Base-by-base conservation (phyloP, 495 filamentous ascomycete species). In the Penicillium mononematosum region DNA sequence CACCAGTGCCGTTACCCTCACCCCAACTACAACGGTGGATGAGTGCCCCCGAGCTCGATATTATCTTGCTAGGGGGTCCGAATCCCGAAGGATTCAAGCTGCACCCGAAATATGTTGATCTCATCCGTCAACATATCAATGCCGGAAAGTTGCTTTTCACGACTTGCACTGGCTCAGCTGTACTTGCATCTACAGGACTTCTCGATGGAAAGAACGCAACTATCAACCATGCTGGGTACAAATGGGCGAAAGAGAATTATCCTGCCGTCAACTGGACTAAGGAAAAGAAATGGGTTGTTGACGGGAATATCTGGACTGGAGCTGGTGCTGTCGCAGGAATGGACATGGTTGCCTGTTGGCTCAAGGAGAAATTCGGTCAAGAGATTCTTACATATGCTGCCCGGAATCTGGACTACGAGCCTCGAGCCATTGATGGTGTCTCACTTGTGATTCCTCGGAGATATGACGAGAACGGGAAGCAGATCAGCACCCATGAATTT, bases 281-380 rank as follows among this genome's bases (percentile, higher is more conserved):
- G 55, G 59, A 65, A 43, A 63, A 64, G 45, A 69, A 73, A 63
- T 74, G 70, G 70, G 59, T 72, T 58, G 43, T 66, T 1, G 71
- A 73, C 34, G 68, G 68, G 3, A 70, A 71, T 39, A 52, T 74
- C 24, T 74, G 71, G 71, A 74, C 71, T 14, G 70, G 65, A 12
- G 58, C 56, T 45, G 70, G 71, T 5, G 71, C 71, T 6, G 58
- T 69, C 36, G 70, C 70, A 0, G 71, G 68, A 14, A 74, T 71
- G 71, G 71, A 74, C 44, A 74, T 74, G 70, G 53, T 74, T 38
- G 59, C 70, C 0, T 53, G 70, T 41, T 73, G 70, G 70, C 44
- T 73, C 10, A 62, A 65, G 42, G 53, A 70, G 55, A 67, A 54
- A 6, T 72, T 55, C 60, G 70, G 65, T 0, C 42, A 61, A 19